Evolutionary conservation across 2,329 filamentous ascomycete species (phyloP).

Genomic region (Magnaporthiopsis rhizophila): DNA sequence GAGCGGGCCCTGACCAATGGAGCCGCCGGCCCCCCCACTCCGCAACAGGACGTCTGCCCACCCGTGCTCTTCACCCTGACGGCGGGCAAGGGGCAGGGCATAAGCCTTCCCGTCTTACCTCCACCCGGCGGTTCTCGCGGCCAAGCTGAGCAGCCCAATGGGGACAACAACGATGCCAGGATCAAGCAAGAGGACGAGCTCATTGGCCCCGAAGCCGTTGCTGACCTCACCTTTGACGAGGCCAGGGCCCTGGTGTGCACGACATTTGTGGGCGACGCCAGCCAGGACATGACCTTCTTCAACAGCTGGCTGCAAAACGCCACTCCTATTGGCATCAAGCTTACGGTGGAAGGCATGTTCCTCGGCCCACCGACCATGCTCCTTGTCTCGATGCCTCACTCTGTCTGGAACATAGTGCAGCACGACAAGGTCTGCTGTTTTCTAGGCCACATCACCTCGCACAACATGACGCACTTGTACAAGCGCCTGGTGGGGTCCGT

Average conservation of each 20-base stretch:
- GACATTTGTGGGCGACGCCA: conserved; percentile 58
- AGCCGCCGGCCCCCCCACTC: conserved; percentile 25
- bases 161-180: background rate
- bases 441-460: conserved; percentile 56
- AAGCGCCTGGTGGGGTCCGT: conserved; percentile 45
- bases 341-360: conserved; percentile 61
- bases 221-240: conserved; percentile 54
- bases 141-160: conserved; percentile 5
- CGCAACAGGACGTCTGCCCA: conserved; percentile 22
- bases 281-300: conserved; percentile 57
- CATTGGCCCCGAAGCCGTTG: conserved; percentile 39
- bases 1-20: conserved; percentile 40
- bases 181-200: conserved; percentile 29
- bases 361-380: conserved; percentile 58
- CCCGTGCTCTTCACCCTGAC: conserved; percentile 50
- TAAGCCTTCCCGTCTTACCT: conserved; percentile 43
- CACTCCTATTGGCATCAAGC: conserved; percentile 47
- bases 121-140: conserved; percentile 22
- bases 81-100: conserved; percentile 41
- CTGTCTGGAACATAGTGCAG: conserved; percentile 56
- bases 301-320: conserved; percentile 58
- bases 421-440: conserved; percentile 61
- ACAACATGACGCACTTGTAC: conserved; percentile 59
- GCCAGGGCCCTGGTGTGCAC: conserved; percentile 57
- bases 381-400: conserved; percentile 56